Percentiles rank a stretch among this genome's conserved stretches.
phyloP scores from a whole-genome alignment of 179 eudicot species.

The Spinacia oleracea region DNA sequence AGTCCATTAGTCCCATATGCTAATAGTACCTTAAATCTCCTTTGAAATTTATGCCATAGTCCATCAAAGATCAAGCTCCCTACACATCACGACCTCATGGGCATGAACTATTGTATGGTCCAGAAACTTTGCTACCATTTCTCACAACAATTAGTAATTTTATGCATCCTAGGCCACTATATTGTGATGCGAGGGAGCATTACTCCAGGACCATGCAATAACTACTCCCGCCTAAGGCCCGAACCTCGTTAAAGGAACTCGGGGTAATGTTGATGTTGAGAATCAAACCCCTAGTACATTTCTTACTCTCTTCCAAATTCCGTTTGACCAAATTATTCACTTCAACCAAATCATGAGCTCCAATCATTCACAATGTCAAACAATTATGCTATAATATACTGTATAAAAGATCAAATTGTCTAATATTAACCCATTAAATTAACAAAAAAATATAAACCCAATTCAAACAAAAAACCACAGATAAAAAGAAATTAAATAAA shows the following conservation, averaged over 20 bases:
- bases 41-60: not conserved
- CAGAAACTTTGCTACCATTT: too few relatives aligned
- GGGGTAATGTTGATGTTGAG: not conserved
- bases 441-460: not conserved
- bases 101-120: too few relatives aligned
- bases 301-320: not conserved
- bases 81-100: not conserved
- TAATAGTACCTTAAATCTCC: not conserved
- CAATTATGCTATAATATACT: not conserved
- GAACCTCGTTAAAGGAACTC: not conserved
- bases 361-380: constrained; percentile 3
- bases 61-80: not conserved
- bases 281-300: not conserved
- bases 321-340: not conserved
- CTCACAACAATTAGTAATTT: not conserved
- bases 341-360: not conserved
- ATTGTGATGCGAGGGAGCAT: not conserved
- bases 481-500: not conserved
- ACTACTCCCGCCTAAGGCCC: not conserved
- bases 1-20: not conserved
- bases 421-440: not conserved
- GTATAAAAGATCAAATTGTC: not conserved
- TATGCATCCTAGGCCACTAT: not conserved
- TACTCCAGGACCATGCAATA: not conserved
- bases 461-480: constrained; percentile 20